These are phyloP conservation scores for Pochonia chlamydosporia DNA, from an alignment of 2,329 filamentous ascomycete genomes.

Conservation along the genomic window DNA sequence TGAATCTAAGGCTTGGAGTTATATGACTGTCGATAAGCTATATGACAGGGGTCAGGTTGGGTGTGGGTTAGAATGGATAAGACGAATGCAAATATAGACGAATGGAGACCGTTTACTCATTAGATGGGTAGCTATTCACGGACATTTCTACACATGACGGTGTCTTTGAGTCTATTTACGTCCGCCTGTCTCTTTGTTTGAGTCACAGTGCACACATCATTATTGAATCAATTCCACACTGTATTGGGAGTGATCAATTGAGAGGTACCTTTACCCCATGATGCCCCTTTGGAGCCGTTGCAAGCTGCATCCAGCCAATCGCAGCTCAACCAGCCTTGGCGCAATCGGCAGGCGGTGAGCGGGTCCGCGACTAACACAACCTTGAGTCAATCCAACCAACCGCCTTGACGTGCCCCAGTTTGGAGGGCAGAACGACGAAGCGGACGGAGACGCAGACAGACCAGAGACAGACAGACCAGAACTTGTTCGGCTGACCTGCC, in stretches of 20 bases:
- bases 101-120: no score
- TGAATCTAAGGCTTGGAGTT: no score
- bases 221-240: background rate
- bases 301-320: constrained; percentile 7
- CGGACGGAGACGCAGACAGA: no score
- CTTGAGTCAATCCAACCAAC: background rate
- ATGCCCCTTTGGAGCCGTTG: constrained; percentile 2
- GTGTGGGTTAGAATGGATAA: no score
- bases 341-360: constrained; percentile 15
- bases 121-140: no score
- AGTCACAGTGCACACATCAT: background rate
- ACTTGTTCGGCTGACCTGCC: background rate
- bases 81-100: background rate
- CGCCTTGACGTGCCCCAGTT: background rate
- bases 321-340: constrained; percentile 5
- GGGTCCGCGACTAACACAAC: constrained; percentile 13
- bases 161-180: no score
- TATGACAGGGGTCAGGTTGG: no score
- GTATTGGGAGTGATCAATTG: background rate
- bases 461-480: background rate
- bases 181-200: no score
- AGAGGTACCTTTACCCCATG: background rate
- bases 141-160: no score
- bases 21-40: no score
- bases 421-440: constrained; percentile 1